phyloP scores from a whole-genome alignment of 257 asterid genomes.

The Asclepias syriaca region DNA sequence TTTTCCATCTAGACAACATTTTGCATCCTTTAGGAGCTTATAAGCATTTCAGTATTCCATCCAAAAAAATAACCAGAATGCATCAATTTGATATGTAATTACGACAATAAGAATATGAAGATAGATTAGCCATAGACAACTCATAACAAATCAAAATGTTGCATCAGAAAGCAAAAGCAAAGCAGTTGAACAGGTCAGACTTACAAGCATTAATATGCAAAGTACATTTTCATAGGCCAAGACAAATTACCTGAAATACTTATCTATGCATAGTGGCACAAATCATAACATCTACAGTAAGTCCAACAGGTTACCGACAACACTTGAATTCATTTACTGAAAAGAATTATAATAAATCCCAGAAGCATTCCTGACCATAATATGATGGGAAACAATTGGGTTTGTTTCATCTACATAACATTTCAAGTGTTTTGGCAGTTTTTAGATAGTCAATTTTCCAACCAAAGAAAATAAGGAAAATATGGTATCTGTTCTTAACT shows the following conservation, averaged over 20 bases:
- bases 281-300: neutral
- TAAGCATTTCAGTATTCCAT: neutral
- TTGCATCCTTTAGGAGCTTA: neutral
- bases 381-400: neutral
- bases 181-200: neutral
- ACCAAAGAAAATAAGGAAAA: neutral
- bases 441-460: neutral
- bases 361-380: neutral
- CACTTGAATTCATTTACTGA: neutral
- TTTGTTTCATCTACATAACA: no score
- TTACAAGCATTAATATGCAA: neutral
- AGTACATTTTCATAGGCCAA: neutral
- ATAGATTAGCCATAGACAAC: neutral
- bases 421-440: neutral
- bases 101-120: neutral
- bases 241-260: neutral
- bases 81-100: neutral
- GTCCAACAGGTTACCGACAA: neutral
- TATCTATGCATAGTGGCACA: neutral
- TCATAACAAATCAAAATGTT: no score
- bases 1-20: neutral
- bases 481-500: neutral
- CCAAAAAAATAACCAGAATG: neutral
- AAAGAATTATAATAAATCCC: neutral
- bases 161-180: neutral